Conservation (phyloP, 139 green algal genomes). For the Picochlorum sp. region DNA sequence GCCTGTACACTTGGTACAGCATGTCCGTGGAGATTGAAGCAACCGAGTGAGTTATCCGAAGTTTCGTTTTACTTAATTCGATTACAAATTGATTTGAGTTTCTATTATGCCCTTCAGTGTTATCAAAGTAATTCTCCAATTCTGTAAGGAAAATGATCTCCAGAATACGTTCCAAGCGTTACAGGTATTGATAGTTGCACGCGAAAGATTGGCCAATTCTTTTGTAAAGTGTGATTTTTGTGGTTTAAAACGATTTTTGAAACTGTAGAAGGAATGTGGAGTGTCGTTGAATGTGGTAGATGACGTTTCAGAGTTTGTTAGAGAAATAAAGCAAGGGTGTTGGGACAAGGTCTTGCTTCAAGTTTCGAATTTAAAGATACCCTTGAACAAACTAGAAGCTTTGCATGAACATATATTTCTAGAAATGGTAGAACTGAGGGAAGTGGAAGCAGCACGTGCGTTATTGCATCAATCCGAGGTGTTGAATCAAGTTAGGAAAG, state of each 20-base stretch:
- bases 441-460: constrained; percentile 79
- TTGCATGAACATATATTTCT: constrained; percentile 94
- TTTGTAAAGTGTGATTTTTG: neutral
- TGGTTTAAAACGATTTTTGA: no score
- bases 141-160: constrained; percentile 92
- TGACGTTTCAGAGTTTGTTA: constrained; percentile 76
- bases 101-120: constrained; percentile 49
- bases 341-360: constrained; percentile 87
- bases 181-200: constrained; percentile 33
- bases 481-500: constrained; percentile 67
- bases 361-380: constrained; percentile 76
- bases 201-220: neutral
- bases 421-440: constrained; percentile 91
- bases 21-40: constrained; percentile 72
- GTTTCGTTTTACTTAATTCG: neutral
- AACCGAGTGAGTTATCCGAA: constrained; percentile 60
- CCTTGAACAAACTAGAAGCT: constrained; percentile 73
- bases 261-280: constrained; percentile 75
- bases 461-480: constrained; percentile 82
- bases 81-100: neutral
- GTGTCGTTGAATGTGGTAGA: constrained; percentile 93
- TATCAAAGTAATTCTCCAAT: constrained; percentile 96
- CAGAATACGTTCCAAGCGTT: constrained; percentile 76
- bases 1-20: no score
- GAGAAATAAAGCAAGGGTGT: constrained; percentile 75